Evolutionary conservation across 2,329 filamentous ascomycete genomes (phyloP).

Genomic region (Hypoxylon sp.): DNA sequence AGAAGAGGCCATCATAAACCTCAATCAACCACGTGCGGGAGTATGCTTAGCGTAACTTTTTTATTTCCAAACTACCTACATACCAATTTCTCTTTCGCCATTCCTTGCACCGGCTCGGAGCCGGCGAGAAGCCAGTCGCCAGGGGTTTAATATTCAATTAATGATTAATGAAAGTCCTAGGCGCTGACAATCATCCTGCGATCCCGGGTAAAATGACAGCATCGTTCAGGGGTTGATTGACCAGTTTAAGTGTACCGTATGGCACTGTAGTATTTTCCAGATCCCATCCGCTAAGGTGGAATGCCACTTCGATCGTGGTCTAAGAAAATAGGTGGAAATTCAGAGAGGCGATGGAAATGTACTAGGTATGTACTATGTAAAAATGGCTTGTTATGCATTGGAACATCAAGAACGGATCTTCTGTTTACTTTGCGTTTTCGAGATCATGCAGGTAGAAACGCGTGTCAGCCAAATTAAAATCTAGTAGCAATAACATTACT

Average conservation of each 20-base stretch:
- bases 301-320: constrained; percentile 7
- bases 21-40: constrained; percentile 3
- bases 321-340: background rate
- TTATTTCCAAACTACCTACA: constrained; percentile 13
- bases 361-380: no score
- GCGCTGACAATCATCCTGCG: constrained; percentile 19
- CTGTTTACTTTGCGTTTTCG: constrained; percentile 26
- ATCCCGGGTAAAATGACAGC: constrained; percentile 36
- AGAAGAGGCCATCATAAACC: constrained; percentile 5
- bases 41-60: constrained; percentile 2
- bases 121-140: constrained; percentile 5
- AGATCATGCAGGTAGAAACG: constrained; percentile 15
- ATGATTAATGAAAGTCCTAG: constrained; percentile 29
- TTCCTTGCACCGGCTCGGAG: constrained; percentile 26
- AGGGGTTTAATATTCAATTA: constrained; percentile 25
- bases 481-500: constrained; percentile 4
- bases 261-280: constrained; percentile 10
- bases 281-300: constrained; percentile 4
- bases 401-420: constrained; percentile 12
- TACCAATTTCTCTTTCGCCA: constrained; percentile 13
- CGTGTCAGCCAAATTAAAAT: constrained; percentile 18
- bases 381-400: no score
- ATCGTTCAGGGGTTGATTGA: constrained; percentile 36
- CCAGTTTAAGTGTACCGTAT: constrained; percentile 17
- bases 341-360: background rate